Conservation (phyloP, 306 rosid genomes). For the Lathyrus aphaca region DNA sequence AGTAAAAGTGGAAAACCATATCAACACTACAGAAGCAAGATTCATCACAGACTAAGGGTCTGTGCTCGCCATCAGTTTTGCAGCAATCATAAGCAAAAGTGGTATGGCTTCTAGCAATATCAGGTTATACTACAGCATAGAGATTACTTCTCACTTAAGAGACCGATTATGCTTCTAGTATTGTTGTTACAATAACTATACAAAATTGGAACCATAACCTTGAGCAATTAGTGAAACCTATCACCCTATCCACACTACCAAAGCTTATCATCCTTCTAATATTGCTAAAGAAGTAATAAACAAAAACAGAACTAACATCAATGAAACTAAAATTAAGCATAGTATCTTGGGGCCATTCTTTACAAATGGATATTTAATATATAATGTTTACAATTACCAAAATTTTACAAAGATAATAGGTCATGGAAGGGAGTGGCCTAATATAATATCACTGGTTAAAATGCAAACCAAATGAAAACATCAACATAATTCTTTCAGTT, state of each 20-base stretch:
- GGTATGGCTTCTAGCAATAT: background rate
- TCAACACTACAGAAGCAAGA: background rate
- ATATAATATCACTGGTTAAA: constrained; percentile 24
- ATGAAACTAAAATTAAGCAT: background rate
- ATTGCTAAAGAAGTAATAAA: background rate
- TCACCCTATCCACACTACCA: background rate
- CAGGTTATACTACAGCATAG: background rate
- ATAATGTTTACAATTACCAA: constrained; percentile 23
- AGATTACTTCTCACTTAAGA: constrained; percentile 20
- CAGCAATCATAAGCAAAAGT: constrained; percentile 6
- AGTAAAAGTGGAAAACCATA: constrained; percentile 14
- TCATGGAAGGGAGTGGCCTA: constrained; percentile 26
- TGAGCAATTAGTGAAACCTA: background rate
- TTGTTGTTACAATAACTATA: background rate
- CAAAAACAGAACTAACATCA: background rate
- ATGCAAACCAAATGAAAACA: constrained; percentile 29
- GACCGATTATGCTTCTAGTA: background rate
- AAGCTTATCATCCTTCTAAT: constrained; percentile 16
- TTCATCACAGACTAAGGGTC: background rate
- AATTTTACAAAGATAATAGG: constrained; percentile 33
- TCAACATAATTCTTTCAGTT: constrained; percentile 36
- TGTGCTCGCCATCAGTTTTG: background rate
- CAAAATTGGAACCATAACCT: constrained; percentile 3
- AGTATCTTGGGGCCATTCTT: background rate
- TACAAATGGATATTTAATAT: constrained; percentile 11